Conservation (phyloP, 2,329 filamentous ascomycete species). For the Bimuria novae-zelandiae region DNA sequence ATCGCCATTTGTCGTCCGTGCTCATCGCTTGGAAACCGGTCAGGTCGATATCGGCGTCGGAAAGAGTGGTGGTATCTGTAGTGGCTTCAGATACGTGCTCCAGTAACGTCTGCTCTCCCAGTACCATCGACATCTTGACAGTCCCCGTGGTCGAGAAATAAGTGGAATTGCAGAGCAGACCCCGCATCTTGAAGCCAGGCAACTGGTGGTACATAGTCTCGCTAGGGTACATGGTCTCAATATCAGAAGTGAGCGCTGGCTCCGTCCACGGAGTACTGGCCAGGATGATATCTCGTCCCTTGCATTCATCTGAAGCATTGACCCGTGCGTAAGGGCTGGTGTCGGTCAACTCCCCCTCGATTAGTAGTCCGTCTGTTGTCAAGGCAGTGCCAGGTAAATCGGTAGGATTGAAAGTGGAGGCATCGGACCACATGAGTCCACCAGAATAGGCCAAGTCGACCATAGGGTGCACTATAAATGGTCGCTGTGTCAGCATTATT, state of each 20-base stretch:
- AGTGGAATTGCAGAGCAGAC: constrained; percentile 3
- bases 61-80: neutral
- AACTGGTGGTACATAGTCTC: constrained; percentile 17
- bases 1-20: neutral
- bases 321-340: constrained; percentile 15
- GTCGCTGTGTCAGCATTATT: neutral
- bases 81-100: neutral
- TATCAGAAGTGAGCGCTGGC: neutral
- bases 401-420: constrained; percentile 11
- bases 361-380: neutral
- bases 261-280: constrained; percentile 24
- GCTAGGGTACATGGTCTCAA: neutral
- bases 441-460: constrained; percentile 16
- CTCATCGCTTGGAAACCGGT: neutral
- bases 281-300: constrained; percentile 20
- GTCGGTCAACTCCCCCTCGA: constrained; percentile 6
- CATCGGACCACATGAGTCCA: constrained; percentile 19
- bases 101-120: neutral
- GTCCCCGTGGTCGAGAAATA: neutral
- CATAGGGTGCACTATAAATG: constrained; percentile 17
- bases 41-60: neutral
- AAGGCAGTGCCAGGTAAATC: neutral
- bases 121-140: neutral
- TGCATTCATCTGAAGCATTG: constrained; percentile 19
- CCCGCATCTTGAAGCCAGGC: constrained; percentile 19